Percentiles rank a stretch among this genome's conserved stretches.
Conservation (phyloP, 176 grass and related monocot species). For the Musa troglodytarum region DNA sequence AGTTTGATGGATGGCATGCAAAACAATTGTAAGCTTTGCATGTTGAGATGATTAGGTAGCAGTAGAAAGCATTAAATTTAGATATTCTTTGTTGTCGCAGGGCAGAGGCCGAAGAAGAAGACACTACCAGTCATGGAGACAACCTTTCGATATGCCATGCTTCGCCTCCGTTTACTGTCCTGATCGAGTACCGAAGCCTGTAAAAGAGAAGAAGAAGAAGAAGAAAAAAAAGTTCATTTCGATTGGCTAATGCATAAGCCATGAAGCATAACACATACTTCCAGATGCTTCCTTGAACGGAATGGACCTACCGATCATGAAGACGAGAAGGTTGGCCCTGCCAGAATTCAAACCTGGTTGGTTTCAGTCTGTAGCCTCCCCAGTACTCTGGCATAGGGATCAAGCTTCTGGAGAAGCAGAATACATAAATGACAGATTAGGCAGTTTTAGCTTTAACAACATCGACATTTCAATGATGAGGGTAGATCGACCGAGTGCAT, state of each 20-base stretch:
- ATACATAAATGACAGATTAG: not conserved
- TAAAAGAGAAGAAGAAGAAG: not conserved
- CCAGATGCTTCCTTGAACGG: not conserved
- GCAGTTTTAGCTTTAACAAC: not conserved
- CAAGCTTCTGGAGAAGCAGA: slow-evolving; percentile 42
- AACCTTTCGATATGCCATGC: slow-evolving; percentile 71
- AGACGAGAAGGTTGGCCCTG: slow-evolving; percentile 91
- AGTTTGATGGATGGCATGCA: too few species aligned
- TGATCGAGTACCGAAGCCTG: slow-evolving; percentile 53
- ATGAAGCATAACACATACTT: not conserved
- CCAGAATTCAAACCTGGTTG: slow-evolving; percentile 79
- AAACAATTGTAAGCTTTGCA: too few species aligned
- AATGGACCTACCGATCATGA: slow-evolving; percentile 64
- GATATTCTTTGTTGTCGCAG: slow-evolving; percentile 21
- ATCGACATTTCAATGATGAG: not conserved
- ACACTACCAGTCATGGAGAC: slow-evolving; percentile 32
- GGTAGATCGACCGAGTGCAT: not conserved
- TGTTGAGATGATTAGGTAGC: not conserved
- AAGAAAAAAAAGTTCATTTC: slow-evolving; percentile 2
- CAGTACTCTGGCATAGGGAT: slow-evolving; percentile 83
- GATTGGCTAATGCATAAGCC: too few species aligned
- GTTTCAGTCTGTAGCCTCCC: slow-evolving; percentile 82
- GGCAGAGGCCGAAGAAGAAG: slow-evolving; percentile 10
- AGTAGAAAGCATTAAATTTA: not conserved
- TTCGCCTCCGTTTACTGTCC: slow-evolving; percentile 36